These are phyloP conservation scores for Tubosaeta sp. DNA, from an alignment of 768 basidiomycete genomes.

Conservation along the genomic window DNA sequence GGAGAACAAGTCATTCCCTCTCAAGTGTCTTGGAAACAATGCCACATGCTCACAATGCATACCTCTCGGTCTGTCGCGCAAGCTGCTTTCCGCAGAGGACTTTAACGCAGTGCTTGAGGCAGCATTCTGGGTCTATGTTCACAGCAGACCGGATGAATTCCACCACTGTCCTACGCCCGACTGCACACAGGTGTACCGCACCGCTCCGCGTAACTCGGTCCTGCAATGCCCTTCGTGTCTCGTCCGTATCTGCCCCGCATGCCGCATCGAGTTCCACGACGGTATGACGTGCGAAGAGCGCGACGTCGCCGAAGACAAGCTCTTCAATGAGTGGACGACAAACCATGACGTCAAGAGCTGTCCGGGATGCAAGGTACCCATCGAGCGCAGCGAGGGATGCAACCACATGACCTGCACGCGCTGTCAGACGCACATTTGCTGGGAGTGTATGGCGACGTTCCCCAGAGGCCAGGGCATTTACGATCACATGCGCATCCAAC, in stretches of 20 bases:
- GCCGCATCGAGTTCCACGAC: constrained; percentile 59
- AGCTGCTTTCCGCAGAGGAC: constrained; percentile 46
- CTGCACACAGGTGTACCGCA: constrained; percentile 69
- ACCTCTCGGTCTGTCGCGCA: constrained; percentile 47
- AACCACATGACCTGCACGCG: constrained; percentile 78
- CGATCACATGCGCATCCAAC: constrained; percentile 63
- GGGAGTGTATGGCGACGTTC: constrained; percentile 75
- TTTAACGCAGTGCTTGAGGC: constrained; percentile 55
- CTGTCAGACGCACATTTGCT: constrained; percentile 76
- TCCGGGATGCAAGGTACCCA: constrained; percentile 64
- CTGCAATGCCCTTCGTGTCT: constrained; percentile 73
- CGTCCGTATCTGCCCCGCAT: constrained; percentile 61
- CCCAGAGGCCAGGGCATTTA: constrained; percentile 68
- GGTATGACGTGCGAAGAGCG: constrained; percentile 61
- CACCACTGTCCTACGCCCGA: constrained; percentile 78
- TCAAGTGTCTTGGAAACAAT: constrained; percentile 66
- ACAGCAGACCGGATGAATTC: constrained; percentile 56
- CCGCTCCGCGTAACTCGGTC: constrained; percentile 43
- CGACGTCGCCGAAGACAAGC: constrained; percentile 45
- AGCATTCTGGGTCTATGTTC: constrained; percentile 58
- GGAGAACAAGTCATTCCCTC: constrained; percentile 59
- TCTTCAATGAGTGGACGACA: constrained; percentile 63
- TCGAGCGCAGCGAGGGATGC: constrained; percentile 73
- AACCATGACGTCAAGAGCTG: constrained; percentile 68
- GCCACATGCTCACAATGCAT: constrained; percentile 56